phyloP scores from a whole-genome alignment of 768 basidiomycete genomes.

The Kwoniella botswanensis region DNA sequence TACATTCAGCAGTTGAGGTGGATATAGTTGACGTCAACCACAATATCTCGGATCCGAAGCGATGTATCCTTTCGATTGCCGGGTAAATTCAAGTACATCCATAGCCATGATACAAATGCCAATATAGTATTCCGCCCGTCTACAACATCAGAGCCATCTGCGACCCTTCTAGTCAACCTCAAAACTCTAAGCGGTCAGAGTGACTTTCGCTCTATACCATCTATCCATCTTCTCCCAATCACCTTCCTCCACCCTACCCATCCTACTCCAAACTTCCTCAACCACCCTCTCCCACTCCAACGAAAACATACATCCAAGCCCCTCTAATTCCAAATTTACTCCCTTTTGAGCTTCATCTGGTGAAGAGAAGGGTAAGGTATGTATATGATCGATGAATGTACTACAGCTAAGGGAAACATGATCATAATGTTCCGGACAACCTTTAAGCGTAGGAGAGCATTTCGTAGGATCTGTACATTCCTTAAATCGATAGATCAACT shows the following conservation, averaged over 20 bases:
- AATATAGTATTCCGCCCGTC: too few species aligned
- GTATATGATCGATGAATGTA: constrained; percentile 7
- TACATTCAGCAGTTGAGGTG: too few species aligned
- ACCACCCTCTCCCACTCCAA: constrained; percentile 11
- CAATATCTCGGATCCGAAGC: not conserved
- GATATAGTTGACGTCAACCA: not conserved
- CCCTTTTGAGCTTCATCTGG: not conserved
- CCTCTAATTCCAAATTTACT: not conserved
- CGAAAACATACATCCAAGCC: constrained; percentile 8
- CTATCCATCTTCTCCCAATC: constrained; percentile 9
- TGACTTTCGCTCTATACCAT: constrained; percentile 7
- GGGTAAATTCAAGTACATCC: too few species aligned
- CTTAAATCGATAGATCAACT: not conserved
- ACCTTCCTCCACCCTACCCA: not conserved
- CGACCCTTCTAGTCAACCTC: too few species aligned
- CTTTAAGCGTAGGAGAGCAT: not conserved
- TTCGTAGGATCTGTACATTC: not conserved
- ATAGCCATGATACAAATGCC: too few species aligned
- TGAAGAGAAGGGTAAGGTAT: not conserved
- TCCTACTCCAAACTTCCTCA: constrained; percentile 9
- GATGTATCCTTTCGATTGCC: too few species aligned
- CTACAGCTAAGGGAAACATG: constrained; percentile 5
- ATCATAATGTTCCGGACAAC: constrained; percentile 11
- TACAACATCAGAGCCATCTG: too few species aligned
- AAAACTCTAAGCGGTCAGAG: not conserved